Evolutionary conservation across 306 rosid species (phyloP), one percentile per base, ranked within the genome.

Genomic region (Oxytropis ochrocephala): DNA sequence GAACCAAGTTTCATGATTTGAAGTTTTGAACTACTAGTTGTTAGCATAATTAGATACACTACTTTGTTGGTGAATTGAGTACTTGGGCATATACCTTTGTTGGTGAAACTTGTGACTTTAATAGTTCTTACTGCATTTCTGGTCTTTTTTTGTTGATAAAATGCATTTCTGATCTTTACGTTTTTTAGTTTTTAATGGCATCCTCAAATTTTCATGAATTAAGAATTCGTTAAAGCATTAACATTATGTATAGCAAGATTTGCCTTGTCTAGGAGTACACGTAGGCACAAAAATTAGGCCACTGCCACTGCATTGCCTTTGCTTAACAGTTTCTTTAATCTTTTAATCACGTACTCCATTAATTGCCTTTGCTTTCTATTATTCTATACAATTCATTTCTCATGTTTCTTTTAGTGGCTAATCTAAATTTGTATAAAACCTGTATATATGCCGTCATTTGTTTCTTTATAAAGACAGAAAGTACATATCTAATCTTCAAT

Each of bases 401-500:
- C 19, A 42, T n/a, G 14, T 51, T 73, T 61, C 18, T 18, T 49
- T 64, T 13, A 13, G 13, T 36, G 39, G 29, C 65, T 32, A 41
- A 52, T 30, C 29, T 27, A 7, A 63, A 7, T 51, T 63, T 43
- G 29, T 21, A n/a, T 63, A 66, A 38, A 55, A 14, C 61, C 55
- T 64, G 13, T 51, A 4, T 18, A 8, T 67, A 14, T 75, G 60
- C 33, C 38, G 47, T 58, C 24, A 50, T 49, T 36, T 47, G 27
- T 19, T 27, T 43, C 6, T 16, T 41, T 27, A 6, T 2, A 53
- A 16, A 30, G 33, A n/a, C 30, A 6, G 4, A 18, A 36, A 36
- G 19, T 18, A 7, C 43, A 59, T 11, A 59, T 55, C 64, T 50
- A 44, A 59, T 67, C 75, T 84, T 47, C 79, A 72, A 73, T 77